Base-by-base conservation (phyloP, 371 early-diverging fungal genomes). In the Mucor racemosus region DNA sequence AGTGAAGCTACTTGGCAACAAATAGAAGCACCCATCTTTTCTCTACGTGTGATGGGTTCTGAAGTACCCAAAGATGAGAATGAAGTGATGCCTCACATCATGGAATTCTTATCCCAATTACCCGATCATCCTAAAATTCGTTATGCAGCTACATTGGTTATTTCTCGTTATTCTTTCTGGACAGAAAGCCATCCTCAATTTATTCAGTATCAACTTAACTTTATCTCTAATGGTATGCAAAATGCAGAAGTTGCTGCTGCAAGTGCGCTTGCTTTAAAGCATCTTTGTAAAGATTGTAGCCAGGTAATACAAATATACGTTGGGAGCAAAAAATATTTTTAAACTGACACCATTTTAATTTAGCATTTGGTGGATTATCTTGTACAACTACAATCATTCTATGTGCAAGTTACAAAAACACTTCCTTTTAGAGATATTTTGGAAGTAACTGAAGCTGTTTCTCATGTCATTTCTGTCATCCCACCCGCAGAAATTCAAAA, bases 151-250 rank as follows among this genome's bases (percentile, higher is more conserved):
- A 95, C 95, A 11, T 78, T 98, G n/a, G 95, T 98, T 5, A 93
- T 99, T 67, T 95, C 96, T 5, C 85, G 97, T 60, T 99, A 97
- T 71, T 91, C 98, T 8, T 87, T 89, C 60, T 99, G 99, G 99
- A 96, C 97, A 8, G 80, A 79, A 58, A 64, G 73, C 48, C 97
- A 98, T 75, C 95, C 97, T 5, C 88, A 94, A 71, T 95, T 87
- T 67, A 86, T 99, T 19, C 83, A 90, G 39, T 95, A 92, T 76
- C 98, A 97, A 76, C 89, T 99, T 41, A 86, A 84, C 48, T 96
- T 91, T 69, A 90, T 95, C 46, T 89, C 91, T 13, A 85, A 89
- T 39, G 98, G 98, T 17, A 96, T 99, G 67, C 88, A 92, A 64
- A 87, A 91, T 68, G 80, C 82, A 26, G 98, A 97, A 56, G 89